Percentiles rank a stretch among this genome's conserved stretches.
Conservation (phyloP, 179 eudicot genomes). For the Silene coronaria region DNA sequence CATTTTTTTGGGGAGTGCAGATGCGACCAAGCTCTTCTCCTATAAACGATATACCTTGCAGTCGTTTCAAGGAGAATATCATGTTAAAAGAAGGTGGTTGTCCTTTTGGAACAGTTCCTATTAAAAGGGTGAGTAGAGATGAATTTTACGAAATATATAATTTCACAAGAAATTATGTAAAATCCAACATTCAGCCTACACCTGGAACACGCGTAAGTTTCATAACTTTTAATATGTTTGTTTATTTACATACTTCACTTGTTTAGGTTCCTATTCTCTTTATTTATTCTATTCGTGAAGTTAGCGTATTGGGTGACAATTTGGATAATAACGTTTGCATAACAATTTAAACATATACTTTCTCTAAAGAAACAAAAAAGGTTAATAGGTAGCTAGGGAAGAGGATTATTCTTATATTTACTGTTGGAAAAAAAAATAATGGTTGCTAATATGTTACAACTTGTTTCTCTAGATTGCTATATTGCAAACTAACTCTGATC, state of each 20-base stretch:
- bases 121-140: not conserved
- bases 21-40: not conserved
- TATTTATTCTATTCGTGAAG: too few relatives aligned
- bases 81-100: not conserved
- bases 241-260: too few relatives aligned
- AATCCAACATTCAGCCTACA: not conserved
- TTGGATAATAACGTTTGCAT: too few relatives aligned
- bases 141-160: not conserved
- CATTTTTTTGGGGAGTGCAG: not conserved
- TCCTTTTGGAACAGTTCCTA: not conserved
- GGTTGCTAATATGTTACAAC: too few relatives aligned
- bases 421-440: too few relatives aligned
- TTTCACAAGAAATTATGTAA: not conserved
- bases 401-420: too few relatives aligned
- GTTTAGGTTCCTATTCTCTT: too few relatives aligned
- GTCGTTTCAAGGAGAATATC: not conserved
- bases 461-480: constrained; percentile 10
- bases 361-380: too few relatives aligned
- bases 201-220: not conserved
- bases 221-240: not conserved
- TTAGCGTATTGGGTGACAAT: too few relatives aligned
- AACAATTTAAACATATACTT: too few relatives aligned
- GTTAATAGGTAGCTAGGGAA: too few relatives aligned
- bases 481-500: constrained; percentile 2
- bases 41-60: not conserved